A percentile compares a stretch with the other conserved stretches of the same genome.
These are phyloP conservation scores for Gossypium stocksii DNA, from an alignment of 345 rosid species.

Conservation along the genomic window DNA sequence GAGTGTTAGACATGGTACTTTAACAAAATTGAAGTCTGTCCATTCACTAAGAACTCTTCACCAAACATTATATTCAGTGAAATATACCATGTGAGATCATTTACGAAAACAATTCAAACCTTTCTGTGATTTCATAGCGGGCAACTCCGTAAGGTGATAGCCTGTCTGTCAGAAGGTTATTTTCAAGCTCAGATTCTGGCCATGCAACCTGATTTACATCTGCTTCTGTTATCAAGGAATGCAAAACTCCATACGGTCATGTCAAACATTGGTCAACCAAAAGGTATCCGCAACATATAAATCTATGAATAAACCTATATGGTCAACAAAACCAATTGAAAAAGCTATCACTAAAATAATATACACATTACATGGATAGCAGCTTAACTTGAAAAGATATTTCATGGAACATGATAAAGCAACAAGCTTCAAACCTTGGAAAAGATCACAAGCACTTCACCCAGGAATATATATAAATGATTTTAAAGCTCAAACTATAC, in stretches of 20 bases:
- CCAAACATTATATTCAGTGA: not conserved
- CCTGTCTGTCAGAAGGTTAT: not conserved
- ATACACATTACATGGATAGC: not conserved
- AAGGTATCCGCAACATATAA: not conserved
- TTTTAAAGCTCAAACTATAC: constrained; percentile 7
- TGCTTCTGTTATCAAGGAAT: not conserved
- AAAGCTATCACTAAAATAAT: constrained; percentile 1
- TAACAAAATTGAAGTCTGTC: no score
- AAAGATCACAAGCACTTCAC: not conserved
- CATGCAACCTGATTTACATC: not conserved
- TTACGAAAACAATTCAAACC: not conserved
- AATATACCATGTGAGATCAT: not conserved
- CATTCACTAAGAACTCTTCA: not conserved
- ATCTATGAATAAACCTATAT: not conserved
- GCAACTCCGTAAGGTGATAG: not conserved
- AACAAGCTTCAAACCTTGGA: not conserved
- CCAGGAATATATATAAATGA: not conserved
- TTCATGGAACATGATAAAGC: not conserved
- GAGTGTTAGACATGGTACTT: no score
- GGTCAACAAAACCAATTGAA: not conserved
- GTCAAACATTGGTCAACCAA: not conserved
- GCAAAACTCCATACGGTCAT: not conserved
- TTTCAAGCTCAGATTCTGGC: not conserved
- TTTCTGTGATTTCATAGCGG: not conserved
- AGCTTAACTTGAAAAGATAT: not conserved